Conservation (phyloP, 2,329 filamentous ascomycete species). For the Colletotrichum sp. region DNA sequence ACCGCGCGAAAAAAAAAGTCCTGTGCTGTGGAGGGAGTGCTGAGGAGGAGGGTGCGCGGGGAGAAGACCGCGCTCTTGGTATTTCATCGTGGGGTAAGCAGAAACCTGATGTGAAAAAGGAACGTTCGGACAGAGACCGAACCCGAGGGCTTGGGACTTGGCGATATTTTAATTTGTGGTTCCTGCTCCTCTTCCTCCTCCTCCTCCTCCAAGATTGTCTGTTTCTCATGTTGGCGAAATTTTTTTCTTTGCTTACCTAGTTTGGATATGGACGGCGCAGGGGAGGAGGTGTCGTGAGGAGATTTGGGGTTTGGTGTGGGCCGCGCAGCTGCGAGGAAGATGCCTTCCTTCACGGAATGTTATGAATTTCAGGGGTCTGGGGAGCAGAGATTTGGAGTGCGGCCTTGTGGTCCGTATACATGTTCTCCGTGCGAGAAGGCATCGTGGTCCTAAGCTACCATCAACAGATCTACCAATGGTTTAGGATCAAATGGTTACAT, state of each 20-base stretch:
- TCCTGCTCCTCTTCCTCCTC: background rate
- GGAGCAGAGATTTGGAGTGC: background rate
- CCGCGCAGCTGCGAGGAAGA: background rate
- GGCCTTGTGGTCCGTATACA: background rate
- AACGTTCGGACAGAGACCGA: background rate
- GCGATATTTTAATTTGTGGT: background rate
- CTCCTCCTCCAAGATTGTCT: background rate
- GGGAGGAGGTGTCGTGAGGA: background rate
- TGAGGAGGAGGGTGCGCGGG: background rate
- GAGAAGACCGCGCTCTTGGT: background rate
- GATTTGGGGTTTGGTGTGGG: background rate
- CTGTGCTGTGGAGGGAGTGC: background rate
- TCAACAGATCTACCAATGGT: no score
- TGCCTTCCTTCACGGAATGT: background rate
- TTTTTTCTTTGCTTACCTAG: background rate
- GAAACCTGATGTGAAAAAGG: background rate
- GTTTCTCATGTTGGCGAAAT: background rate
- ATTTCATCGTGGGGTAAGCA: background rate
- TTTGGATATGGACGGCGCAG: background rate
- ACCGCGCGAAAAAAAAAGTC: background rate
- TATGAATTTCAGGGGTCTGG: background rate
- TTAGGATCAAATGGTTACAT: no score
- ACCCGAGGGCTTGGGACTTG: background rate
- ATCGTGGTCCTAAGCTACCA: no score
- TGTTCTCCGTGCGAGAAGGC: background rate